Percentiles rank a stretch among this genome's conserved stretches.
These are phyloP conservation scores for Scedosporium dehoogii DNA, from an alignment of 2,329 filamentous ascomycete species.

Conservation along the genomic window DNA sequence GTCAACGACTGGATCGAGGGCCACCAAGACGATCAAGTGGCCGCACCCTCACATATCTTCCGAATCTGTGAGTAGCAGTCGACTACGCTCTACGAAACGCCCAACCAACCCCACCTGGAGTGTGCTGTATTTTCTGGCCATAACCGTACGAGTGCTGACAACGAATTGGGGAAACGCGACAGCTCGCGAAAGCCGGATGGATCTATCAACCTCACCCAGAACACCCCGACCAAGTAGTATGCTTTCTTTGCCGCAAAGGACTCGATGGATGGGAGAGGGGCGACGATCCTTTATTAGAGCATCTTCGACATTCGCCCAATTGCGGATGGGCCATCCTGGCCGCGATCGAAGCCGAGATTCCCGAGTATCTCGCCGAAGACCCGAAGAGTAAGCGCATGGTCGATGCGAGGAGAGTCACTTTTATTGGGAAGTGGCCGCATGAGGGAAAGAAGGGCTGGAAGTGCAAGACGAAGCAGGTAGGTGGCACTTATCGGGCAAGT, in stretches of 20 bases:
- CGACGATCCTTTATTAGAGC: conserved; percentile 76
- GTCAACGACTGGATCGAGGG: conserved; percentile 47
- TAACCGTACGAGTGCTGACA: conserved; percentile 7
- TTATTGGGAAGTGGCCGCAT: conserved; percentile 79
- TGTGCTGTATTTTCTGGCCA: background rate
- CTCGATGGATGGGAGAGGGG: conserved; percentile 87
- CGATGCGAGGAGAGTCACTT: conserved; percentile 73
- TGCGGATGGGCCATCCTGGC: conserved; percentile 81
- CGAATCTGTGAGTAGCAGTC: conserved; percentile 18
- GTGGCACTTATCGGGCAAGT: conserved; percentile 11
- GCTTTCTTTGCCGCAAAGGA: conserved; percentile 75
- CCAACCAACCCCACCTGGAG: background rate
- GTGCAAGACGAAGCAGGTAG: conserved; percentile 78
- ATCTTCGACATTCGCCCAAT: conserved; percentile 68
- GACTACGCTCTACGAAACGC: conserved; percentile 3
- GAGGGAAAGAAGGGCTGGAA: conserved; percentile 82
- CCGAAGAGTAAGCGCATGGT: conserved; percentile 63
- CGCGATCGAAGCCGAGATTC: conserved; percentile 50
- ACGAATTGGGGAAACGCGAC: conserved; percentile 8
- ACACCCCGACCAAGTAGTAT: conserved; percentile 79
- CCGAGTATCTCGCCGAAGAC: conserved; percentile 59
- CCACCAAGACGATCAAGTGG: conserved; percentile 57
- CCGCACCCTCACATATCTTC: conserved; percentile 47
- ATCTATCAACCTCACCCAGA: conserved; percentile 69
- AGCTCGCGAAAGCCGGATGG: conserved; percentile 89